Evolutionary conservation across 768 basidiomycete species (phyloP).

Genomic region (Strobilomyces echinocephalus): DNA sequence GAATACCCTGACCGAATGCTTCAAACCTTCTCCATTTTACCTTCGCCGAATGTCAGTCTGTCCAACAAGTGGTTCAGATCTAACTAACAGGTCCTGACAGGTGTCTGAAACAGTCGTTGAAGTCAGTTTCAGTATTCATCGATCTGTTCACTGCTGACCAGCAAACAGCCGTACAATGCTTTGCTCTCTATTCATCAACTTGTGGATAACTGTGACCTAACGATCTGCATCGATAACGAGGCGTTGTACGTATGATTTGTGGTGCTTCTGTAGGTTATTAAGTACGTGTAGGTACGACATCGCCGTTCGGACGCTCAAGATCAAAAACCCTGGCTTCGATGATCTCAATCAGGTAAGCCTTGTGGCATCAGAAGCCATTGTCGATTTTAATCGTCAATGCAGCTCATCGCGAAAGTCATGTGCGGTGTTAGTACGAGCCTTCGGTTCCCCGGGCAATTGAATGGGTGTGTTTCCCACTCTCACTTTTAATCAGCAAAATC

Average conservation of each 20-base stretch:
- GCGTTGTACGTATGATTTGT: conserved; percentile 51
- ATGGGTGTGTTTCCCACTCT: conserved; percentile 51
- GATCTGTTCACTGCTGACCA: conserved; percentile 5
- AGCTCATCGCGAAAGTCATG: conserved; percentile 88
- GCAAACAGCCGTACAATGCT: conserved; percentile 69
- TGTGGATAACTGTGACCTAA: conserved; percentile 82
- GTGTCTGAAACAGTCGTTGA: conserved; percentile 54
- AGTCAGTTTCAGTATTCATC: conserved; percentile 24
- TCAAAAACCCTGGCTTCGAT: conserved; percentile 56
- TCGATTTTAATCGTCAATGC: neutral
- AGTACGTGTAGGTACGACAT: conserved; percentile 60
- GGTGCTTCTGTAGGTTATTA: neutral
- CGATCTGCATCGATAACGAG: conserved; percentile 84
- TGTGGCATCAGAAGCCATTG: neutral
- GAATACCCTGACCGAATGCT: conserved; percentile 52
- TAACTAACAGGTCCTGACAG: conserved; percentile 17
- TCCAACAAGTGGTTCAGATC: neutral
- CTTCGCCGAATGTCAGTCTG: conserved; percentile 48
- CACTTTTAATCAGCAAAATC: neutral
- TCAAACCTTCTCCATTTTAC: conserved; percentile 50
- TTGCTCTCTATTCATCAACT: conserved; percentile 83
- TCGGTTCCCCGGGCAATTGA: conserved; percentile 91
- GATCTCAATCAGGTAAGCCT: conserved; percentile 63
- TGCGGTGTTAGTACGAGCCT: conserved; percentile 89
- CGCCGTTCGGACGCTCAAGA: conserved; percentile 58